Evolutionary conservation across 1,139 yeast genomes (phyloP), one percentile per base, ranked within the genome.

Genomic region (Debaryomyces singareniensis): DNA sequence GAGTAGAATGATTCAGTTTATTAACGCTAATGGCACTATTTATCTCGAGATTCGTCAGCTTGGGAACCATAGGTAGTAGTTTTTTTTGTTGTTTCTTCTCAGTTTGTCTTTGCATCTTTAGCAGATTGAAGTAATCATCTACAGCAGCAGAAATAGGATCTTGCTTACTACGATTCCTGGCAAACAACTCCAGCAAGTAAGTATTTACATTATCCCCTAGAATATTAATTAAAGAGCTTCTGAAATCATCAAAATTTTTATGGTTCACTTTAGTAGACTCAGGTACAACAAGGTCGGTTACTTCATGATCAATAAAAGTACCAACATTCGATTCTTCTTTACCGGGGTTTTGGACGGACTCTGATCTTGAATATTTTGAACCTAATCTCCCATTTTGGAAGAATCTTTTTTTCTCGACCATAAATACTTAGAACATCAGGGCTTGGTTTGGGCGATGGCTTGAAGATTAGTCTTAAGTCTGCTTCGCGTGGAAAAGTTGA

Each of bases 71-170:
- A 9, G 7, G 9, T 6, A 9, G 25, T 7, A 7, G 7, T n/a
- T 23, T 23, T 23, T 13, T 9, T 9, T 9, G 14, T 23, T 23
- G 14, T 12, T 6, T 6, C 9, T 13, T 13, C 11, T 23, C 14
- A n/a, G 7, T 12, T 6, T 9, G 14, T 18, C 10, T 18, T 9
- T 18, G 10, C 9, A 23, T 13, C 7, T n/a, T 16, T 13, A 25
- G 18, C 5, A 25, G 26, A 14, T 24, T 24, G 26, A 58, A 47
- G 30, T 55, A 51, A 27, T 56, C 58, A 25, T 54, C 47, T 7
- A 59, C 39, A 3, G 69, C 62, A 14, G 47, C 40, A 20, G 49
- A 43, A 5, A 59, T 39, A 20, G 46, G 42, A 34, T 58, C 48
- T 1, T 53, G 49, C 11, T 40, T 36, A 18, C 40, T 35, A 28